These are phyloP conservation scores for Trichomonas vaginalis DNA, from an alignment of 208 protist genomes.

Conservation along the genomic window DNA sequence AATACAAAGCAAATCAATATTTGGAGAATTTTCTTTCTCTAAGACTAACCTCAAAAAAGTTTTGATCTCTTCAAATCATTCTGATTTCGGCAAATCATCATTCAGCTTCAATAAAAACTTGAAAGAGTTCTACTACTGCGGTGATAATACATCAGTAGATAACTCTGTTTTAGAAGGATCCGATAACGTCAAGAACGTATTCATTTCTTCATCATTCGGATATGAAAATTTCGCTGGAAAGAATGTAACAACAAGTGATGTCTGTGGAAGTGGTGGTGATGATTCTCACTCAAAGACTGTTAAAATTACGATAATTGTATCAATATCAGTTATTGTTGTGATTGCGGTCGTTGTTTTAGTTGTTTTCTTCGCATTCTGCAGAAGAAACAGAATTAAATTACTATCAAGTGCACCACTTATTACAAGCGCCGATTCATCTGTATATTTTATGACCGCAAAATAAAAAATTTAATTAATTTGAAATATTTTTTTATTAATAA, in stretches of 20 bases:
- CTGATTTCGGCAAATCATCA: background rate
- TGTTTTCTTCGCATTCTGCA: background rate
- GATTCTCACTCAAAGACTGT: background rate
- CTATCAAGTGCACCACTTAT: background rate
- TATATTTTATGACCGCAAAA: no score
- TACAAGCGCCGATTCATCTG: no score
- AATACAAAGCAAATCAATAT: background rate
- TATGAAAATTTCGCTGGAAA: background rate
- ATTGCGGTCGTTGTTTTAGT: background rate
- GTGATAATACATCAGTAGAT: background rate
- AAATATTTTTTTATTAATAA: no score
- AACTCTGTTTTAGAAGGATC: background rate
- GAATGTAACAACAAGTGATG: background rate
- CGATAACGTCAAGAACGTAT: background rate
- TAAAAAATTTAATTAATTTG: no score
- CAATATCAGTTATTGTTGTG: background rate
- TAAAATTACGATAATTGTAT: background rate
- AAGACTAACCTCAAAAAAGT: background rate
- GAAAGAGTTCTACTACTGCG: background rate
- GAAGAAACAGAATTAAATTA: background rate
- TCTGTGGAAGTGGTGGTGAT: background rate
- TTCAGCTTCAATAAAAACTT: background rate
- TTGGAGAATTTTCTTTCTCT: background rate
- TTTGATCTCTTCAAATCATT: background rate
- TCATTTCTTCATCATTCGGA: background rate